These are phyloP conservation scores for Rhodotorula sp. DNA, from an alignment of 1,284 basidiomycete species.

Conservation along the genomic window DNA sequence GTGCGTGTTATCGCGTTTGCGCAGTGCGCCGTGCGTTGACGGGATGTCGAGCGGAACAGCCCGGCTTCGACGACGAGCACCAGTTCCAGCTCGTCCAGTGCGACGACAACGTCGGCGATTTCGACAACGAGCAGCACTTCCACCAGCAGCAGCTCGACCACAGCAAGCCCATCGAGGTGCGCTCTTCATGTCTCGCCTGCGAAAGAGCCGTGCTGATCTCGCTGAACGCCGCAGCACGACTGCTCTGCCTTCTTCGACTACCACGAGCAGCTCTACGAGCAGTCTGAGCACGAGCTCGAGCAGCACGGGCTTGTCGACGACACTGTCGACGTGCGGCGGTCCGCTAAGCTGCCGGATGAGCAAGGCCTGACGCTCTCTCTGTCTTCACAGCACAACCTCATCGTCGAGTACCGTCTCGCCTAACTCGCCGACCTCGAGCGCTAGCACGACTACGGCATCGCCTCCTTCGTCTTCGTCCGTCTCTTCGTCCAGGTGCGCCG, in stretches of 20 bases:
- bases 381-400: not conserved
- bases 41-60: too few species aligned
- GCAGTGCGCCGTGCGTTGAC: not conserved
- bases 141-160: not conserved
- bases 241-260: not conserved
- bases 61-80: not conserved
- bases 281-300: not conserved
- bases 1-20: not conserved
- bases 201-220: too few species aligned
- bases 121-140: not conserved
- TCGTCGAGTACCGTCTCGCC: not conserved
- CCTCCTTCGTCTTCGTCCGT: not conserved
- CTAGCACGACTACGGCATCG: not conserved
- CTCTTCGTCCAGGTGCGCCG: too few species aligned
- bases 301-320: too few species aligned
- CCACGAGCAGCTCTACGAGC: not conserved
- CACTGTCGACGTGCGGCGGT: too few species aligned
- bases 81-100: not conserved
- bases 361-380: too few species aligned
- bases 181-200: not conserved
- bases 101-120: not conserved
- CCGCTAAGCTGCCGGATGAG: too few species aligned
- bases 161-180: not conserved
- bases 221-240: not conserved
- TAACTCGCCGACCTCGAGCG: not conserved